Conservation (phyloP, 2,329 filamentous ascomycete genomes). For the Fusarium lyarnte region DNA sequence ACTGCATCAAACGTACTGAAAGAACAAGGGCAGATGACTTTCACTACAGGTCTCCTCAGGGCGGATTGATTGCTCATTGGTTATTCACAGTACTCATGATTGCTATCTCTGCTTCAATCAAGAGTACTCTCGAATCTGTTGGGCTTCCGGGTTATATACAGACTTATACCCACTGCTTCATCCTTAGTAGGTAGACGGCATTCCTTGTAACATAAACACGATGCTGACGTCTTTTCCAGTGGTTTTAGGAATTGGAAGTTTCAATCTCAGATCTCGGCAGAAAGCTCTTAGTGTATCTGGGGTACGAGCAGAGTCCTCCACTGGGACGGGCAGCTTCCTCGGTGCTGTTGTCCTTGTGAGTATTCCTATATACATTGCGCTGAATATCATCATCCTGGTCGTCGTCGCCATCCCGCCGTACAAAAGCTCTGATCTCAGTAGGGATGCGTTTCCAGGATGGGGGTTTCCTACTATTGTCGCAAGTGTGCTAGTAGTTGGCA, state of each 20-base stretch:
- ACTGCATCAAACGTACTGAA: not conserved
- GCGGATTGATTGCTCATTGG: not conserved
- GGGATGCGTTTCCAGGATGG: not conserved
- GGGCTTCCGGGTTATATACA: not conserved
- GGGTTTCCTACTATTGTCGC: not conserved
- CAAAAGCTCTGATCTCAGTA: not conserved
- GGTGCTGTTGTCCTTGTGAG: not conserved
- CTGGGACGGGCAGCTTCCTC: not conserved
- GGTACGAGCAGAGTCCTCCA: too few relatives aligned
- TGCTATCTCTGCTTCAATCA: not conserved
- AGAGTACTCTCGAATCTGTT: not conserved
- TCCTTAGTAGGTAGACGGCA: not conserved
- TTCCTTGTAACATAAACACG: accelerated
- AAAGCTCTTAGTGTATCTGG: not conserved
- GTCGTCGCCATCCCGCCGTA: not conserved
- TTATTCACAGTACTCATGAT: not conserved
- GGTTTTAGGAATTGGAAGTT: not conserved
- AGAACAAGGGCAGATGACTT: not conserved
- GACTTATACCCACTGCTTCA: not conserved
- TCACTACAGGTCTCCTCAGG: not conserved
- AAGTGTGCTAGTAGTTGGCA: not conserved
- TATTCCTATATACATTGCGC: not conserved
- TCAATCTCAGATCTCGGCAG: not conserved
- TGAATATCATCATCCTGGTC: not conserved
- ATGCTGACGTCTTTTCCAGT: not conserved